A percentile compares a stretch with the other conserved stretches of the same genome.
These are phyloP conservation scores for Danielia oregonensis DNA, from an alignment of 805 yeast species.

Conservation along the genomic window DNA sequence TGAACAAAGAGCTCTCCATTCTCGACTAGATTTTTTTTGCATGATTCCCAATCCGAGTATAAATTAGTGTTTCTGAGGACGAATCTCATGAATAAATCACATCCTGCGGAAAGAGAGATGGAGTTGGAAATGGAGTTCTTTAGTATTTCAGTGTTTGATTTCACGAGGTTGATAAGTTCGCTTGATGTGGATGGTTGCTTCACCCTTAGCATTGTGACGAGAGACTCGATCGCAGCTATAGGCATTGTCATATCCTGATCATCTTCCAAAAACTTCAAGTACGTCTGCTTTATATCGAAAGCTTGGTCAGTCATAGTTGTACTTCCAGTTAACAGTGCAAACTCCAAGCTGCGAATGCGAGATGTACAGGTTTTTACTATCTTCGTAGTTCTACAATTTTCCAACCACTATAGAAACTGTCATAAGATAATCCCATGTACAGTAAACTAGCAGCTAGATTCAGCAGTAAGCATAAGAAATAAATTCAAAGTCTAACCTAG, in stretches of 20 bases:
- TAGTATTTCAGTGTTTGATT: conserved; percentile 69
- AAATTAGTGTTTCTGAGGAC: conserved; percentile 85
- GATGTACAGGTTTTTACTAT: no score
- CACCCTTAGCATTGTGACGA: conserved; percentile 75
- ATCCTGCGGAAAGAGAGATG: conserved; percentile 92
- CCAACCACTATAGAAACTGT: no score
- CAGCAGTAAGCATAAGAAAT: no score
- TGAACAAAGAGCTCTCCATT: conserved; percentile 90
- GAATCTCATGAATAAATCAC: conserved; percentile 93
- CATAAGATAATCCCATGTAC: no score
- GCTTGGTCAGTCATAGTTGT: background rate
- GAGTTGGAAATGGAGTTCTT: conserved; percentile 84
- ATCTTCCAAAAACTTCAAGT: conserved; percentile 74
- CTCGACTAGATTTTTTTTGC: conserved; percentile 81
- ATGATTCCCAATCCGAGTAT: conserved; percentile 92
- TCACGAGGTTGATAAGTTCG: conserved; percentile 79
- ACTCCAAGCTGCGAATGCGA: no score
- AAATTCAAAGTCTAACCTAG: no score
- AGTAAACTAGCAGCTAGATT: no score
- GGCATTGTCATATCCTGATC: conserved; percentile 99
- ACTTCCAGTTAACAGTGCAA: background rate
- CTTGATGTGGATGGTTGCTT: conserved; percentile 92
- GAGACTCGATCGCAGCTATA: conserved; percentile 93
- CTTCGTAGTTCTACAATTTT: no score
- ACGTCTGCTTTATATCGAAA: conserved; percentile 81